Conservation (phyloP, 345 rosid species). For the Arabis alpina region DNA sequence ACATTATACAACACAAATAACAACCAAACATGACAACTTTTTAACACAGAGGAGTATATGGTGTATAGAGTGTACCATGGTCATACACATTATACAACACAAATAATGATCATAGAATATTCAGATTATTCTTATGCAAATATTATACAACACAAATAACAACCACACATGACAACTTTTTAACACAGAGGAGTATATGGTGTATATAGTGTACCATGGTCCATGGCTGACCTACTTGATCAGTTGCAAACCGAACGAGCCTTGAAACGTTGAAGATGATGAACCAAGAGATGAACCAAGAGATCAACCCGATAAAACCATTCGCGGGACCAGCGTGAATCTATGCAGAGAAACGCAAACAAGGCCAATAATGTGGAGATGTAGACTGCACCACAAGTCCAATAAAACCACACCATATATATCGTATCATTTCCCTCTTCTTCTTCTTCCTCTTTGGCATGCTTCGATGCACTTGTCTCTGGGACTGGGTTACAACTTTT, state of each 20-base stretch:
- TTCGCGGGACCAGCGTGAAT: conserved; percentile 21
- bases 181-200: no score
- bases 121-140: no score
- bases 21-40: no score
- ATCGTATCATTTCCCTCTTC: conserved; percentile 19
- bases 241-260: not conserved
- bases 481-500: conserved; percentile 9
- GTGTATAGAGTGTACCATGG: no score
- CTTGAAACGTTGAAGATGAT: conserved; percentile 21
- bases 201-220: not conserved
- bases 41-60: no score
- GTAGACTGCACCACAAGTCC: conserved; percentile 34
- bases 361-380: not conserved
- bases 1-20: no score
- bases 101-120: no score
- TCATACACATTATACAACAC: no score
- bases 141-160: no score
- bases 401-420: conserved; percentile 33
- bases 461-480: conserved; percentile 2
- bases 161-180: no score
- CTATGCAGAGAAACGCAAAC: conserved; percentile 14
- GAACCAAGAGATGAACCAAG: not conserved
- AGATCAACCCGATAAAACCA: conserved; percentile 32
- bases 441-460: not conserved
- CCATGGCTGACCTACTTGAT: not conserved